A percentile compares a stretch with the other conserved stretches of the same genome.
phyloP scores from a whole-genome alignment of 495 filamentous ascomycete genomes.

The Rusavskia elegans region DNA sequence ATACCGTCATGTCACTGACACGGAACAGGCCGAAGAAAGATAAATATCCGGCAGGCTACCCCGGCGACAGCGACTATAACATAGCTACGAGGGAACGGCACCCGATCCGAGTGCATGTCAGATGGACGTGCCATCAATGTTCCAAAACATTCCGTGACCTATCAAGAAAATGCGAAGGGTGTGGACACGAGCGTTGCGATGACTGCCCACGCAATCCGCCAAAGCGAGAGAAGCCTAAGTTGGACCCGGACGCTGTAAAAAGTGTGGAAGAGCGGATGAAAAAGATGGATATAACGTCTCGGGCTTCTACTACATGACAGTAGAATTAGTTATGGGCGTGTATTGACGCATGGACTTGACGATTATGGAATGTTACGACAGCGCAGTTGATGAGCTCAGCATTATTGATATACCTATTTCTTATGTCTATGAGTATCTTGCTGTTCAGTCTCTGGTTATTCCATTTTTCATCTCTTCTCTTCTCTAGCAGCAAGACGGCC shows the following conservation, averaged over 20 bases:
- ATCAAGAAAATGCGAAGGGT: constrained; percentile 39
- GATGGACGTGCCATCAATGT: constrained; percentile 53
- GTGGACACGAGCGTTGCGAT: constrained; percentile 33
- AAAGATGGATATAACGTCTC: constrained; percentile 19
- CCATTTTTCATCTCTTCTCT: too few species aligned
- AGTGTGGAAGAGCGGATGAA: constrained; percentile 43
- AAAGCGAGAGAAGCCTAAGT: constrained; percentile 42
- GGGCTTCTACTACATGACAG: constrained; percentile 10
- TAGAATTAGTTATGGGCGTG: neutral
- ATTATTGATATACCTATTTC: too few species aligned
- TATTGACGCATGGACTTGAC: neutral
- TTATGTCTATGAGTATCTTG: too few species aligned
- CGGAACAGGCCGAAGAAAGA: constrained; percentile 43
- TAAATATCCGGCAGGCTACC: constrained; percentile 65
- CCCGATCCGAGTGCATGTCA: constrained; percentile 29
- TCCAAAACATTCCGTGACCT: constrained; percentile 32
- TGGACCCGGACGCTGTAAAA: constrained; percentile 47
- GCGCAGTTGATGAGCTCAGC: too few species aligned
- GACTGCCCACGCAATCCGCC: constrained; percentile 32
- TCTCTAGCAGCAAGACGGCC: too few species aligned
- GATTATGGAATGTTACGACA: neutral
- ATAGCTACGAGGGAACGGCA: constrained; percentile 25
- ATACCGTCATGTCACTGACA: neutral
- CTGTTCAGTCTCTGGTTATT: too few species aligned
- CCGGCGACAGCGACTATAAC: constrained; percentile 42